These are phyloP conservation scores for Pleurotus giganteus DNA, from an alignment of 768 basidiomycete genomes.

Conservation along the genomic window DNA sequence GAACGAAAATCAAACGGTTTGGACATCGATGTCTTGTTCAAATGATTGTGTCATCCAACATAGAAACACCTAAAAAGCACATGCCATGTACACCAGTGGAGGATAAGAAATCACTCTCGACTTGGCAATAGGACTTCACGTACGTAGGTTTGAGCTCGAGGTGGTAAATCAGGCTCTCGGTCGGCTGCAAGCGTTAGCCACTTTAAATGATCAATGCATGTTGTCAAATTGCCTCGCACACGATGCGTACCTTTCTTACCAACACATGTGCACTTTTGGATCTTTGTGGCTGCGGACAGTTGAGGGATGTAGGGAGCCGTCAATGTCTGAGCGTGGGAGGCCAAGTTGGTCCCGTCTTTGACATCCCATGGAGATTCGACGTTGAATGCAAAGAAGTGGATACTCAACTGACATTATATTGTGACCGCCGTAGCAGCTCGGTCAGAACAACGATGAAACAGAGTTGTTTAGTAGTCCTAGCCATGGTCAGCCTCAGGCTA, in stretches of 20 bases:
- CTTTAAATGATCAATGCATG: not conserved
- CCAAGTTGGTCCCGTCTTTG: too few species aligned
- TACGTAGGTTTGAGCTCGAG: too few species aligned
- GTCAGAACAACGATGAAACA: not conserved
- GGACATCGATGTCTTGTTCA: slow-evolving; percentile 1
- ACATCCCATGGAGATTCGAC: slow-evolving; percentile 9
- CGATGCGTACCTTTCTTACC: not conserved
- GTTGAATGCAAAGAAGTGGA: not conserved
- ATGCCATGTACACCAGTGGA: not conserved
- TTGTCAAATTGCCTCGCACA: slow-evolving; percentile 1
- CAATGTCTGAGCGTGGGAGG: not conserved
- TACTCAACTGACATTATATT: slow-evolving; percentile 2
- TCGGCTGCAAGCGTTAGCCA: not conserved
- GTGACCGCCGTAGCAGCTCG: not conserved
- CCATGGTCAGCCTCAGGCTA: too few species aligned
- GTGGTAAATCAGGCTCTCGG: too few species aligned
- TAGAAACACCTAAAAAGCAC: slow-evolving; percentile 8
- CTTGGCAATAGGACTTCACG: not conserved
- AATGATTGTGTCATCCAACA: slow-evolving; percentile 6
- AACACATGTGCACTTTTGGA: too few species aligned
- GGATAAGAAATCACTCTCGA: slow-evolving; percentile 1
- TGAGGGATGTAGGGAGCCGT: not conserved
- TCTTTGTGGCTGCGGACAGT: not conserved
- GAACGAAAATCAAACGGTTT: slow-evolving; percentile 6
- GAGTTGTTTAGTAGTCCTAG: too few species aligned